Evolutionary conservation across 2,329 filamentous ascomycete species (phyloP).

Genomic region (Epichloe amarillans): DNA sequence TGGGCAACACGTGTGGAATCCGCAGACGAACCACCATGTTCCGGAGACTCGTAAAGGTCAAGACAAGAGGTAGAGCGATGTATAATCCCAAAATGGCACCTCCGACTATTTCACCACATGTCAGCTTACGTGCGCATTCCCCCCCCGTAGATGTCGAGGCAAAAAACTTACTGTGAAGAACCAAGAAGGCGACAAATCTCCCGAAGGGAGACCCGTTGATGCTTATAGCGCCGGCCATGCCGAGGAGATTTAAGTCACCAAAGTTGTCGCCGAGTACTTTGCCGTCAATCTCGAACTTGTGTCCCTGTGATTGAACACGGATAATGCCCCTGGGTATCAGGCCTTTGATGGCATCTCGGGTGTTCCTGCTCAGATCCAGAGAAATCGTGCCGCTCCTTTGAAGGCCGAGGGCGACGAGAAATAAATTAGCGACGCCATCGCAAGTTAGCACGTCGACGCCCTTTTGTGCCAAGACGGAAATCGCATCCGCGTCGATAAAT

Average conservation of each 20-base stretch:
- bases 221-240: conserved; percentile 4
- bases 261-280: conserved; percentile 10
- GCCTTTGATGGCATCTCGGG: conserved; percentile 8
- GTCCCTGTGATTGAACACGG: conserved; percentile 13
- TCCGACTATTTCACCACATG: not conserved
- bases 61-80: conserved; percentile 14
- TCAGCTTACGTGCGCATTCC: not conserved
- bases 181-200: not conserved
- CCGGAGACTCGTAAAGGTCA: conserved; percentile 15
- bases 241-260: not conserved
- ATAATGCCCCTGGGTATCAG: conserved; percentile 15
- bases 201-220: conserved; percentile 3
- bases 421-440: conserved; percentile 20
- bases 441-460: conserved; percentile 18
- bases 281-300: conserved; percentile 16
- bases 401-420: conserved; percentile 15
- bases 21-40: conserved; percentile 14
- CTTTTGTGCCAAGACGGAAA: conserved; percentile 17
- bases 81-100: conserved; percentile 13
- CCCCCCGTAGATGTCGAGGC: no score
- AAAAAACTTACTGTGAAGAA: conserved; percentile 3
- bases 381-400: conserved; percentile 12
- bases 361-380: conserved; percentile 1
- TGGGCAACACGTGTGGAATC: conserved; percentile 10
- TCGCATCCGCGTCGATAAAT: conserved; percentile 15